phyloP scores from a whole-genome alignment of 495 filamentous ascomycete species.

The Aspergillus affinis region DNA sequence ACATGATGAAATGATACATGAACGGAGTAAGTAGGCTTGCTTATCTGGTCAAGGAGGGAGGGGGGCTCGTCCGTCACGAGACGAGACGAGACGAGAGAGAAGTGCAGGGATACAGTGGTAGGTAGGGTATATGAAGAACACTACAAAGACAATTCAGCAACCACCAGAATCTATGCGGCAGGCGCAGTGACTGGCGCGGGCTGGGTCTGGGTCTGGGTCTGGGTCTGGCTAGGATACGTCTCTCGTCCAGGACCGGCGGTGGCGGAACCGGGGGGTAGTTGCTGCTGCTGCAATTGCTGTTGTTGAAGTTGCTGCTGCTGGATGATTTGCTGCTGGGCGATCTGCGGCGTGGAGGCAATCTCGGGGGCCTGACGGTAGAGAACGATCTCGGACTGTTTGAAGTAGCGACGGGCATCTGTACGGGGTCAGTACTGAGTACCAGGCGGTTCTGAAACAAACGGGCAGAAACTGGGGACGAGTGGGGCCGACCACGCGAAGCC shows the following conservation, averaged over 20 bases:
- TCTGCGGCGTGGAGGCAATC: conserved; percentile 45
- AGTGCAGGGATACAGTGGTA: conserved; percentile 8
- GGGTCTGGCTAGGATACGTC: conserved; percentile 15
- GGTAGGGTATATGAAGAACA: conserved; percentile 14
- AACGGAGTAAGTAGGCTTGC: neutral
- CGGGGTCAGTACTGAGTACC: neutral
- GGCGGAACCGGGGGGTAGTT: conserved; percentile 38
- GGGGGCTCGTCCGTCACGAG: neutral
- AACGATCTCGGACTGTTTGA: conserved; percentile 99
- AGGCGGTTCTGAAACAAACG: conserved; percentile 5
- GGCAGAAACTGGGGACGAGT: conserved; percentile 21
- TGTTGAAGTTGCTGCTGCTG: conserved; percentile 44
- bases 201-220: conserved; percentile 14
- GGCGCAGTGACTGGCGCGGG: conserved; percentile 25
- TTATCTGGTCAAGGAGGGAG: neutral
- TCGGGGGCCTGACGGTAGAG: conserved; percentile 92
- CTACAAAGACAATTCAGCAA: conserved; percentile 6
- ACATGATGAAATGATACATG: conserved; percentile 3
- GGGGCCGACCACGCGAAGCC: conserved; percentile 28
- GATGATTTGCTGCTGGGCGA: conserved; percentile 47
- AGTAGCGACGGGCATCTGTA: conserved; percentile 91
- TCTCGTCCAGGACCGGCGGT: conserved; percentile 43
- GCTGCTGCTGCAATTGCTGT: conserved; percentile 36
- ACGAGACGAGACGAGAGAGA: neutral
- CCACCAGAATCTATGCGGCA: conserved; percentile 27